Base-by-base conservation (phyloP, 192 early-diverging fungal species). In the Dispira simplex region DNA sequence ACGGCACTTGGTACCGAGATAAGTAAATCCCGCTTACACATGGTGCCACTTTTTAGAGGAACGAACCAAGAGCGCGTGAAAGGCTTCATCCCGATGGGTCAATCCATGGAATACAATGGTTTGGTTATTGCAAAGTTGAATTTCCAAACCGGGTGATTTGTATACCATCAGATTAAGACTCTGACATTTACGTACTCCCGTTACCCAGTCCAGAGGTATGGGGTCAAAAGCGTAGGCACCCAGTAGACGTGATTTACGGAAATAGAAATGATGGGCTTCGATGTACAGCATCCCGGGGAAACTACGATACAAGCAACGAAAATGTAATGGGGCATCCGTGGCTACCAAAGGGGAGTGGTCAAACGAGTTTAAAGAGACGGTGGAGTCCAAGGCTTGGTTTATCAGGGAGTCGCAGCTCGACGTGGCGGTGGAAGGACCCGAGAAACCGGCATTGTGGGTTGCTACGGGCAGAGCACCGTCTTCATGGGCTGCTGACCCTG, bases 201-300 rank as follows among this genome's bases (percentile, higher is more conserved):
- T 43, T 18, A 60, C 16, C 58, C 58, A 60, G 18, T 60, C 58
- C 5, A 60, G 39, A 12, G 58, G 58, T 16, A 60, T 43, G 32
- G 58, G 58, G 39, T 60, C 58, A 16, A 18, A 10, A 5, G 58
- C 12, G 43, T 11, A 10, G 25, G 32, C 26, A 13, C 58, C 58
- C 11, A 60, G 58, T n/a, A 21, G 18, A 3, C 58, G 58, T 28
- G 58, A 60, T 44, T 60, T 60, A 21, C 73, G 69, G 58, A 74
- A 74, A 26, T 43, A 46, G 3, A 74, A 57, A 16, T 65, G 63
- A 2, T 71, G 66, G 20, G 67, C 64, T 20, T 65, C 59, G 23
- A 74, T 71, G 0, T 68, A 47, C 10, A 74, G 63, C 21, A 58
- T 67, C 26, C 73, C 73, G 21, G 73, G 73, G 46, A 71, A 68